phyloP scores from a whole-genome alignment of 148 eudicot species.

The Limonium bicolor region DNA sequence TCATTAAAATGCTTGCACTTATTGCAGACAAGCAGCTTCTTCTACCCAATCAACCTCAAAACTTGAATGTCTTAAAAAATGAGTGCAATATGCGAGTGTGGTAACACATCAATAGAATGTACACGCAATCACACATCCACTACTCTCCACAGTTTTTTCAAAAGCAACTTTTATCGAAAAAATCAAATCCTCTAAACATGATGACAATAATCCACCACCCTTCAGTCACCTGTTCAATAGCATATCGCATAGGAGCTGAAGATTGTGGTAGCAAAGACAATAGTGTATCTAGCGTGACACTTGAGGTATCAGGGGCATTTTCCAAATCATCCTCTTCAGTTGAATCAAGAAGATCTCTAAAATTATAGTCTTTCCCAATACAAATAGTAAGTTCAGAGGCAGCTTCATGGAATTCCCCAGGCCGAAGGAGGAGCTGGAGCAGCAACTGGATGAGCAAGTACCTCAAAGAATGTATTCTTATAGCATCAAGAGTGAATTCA shows the following conservation, averaged over 20 bases:
- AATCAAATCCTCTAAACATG: too few relatives aligned
- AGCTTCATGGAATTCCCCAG: slow-evolving; percentile 77
- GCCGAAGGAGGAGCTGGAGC: slow-evolving; percentile 71
- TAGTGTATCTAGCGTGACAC: slow-evolving; percentile 85
- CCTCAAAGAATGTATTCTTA: slow-evolving; percentile 79
- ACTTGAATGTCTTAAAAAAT: too few relatives aligned
- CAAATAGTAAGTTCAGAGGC: slow-evolving; percentile 75
- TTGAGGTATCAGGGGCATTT: slow-evolving; percentile 60
- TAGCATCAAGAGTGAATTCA: slow-evolving; percentile 46
- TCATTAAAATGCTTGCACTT: too few relatives aligned
- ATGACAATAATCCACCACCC: not conserved
- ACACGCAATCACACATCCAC: too few relatives aligned
- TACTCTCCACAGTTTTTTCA: too few relatives aligned
- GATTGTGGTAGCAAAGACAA: slow-evolving; percentile 89
- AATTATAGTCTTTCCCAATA: slow-evolving; percentile 58
- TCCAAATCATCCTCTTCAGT: slow-evolving; percentile 68
- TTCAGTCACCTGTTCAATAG: slow-evolving; percentile 74
- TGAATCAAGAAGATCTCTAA: slow-evolving; percentile 45
- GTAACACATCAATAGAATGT: too few relatives aligned
- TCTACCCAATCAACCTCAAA: too few relatives aligned
- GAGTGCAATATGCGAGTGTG: too few relatives aligned
- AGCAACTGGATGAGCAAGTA: slow-evolving; percentile 85
- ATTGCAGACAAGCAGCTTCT: too few relatives aligned
- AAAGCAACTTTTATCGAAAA: too few relatives aligned
- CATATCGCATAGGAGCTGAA: slow-evolving; percentile 73